These are phyloP conservation scores for Paraphaeosphaeria sporulosa DNA, from an alignment of 2,329 filamentous ascomycete genomes.

Conservation along the genomic window DNA sequence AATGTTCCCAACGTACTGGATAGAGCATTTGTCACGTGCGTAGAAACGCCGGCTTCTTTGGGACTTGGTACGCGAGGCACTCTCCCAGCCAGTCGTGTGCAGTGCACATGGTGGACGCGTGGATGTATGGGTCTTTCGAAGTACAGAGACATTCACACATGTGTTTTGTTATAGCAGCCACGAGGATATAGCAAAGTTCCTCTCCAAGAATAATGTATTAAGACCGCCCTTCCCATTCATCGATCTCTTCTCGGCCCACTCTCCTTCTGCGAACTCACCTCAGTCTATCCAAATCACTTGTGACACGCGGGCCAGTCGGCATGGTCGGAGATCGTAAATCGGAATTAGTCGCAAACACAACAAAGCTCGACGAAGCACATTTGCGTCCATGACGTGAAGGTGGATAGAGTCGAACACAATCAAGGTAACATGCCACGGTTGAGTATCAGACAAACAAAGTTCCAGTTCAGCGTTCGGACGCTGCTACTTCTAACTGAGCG, in stretches of 20 bases:
- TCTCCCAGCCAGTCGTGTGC: background rate
- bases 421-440: no score
- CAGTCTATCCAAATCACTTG: no score
- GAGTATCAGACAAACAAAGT: no score
- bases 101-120: background rate
- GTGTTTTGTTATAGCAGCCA: background rate
- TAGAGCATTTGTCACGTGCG: background rate
- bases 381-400: no score
- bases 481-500: no score
- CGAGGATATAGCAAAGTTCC: background rate
- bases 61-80: background rate
- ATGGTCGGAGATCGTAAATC: no score
- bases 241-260: background rate
- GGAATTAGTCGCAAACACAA: no score
- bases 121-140: background rate
- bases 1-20: background rate
- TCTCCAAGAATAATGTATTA: background rate
- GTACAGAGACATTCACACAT: background rate
- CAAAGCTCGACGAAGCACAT: no score
- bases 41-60: background rate
- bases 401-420: no score
- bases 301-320: no score
- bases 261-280: background rate
- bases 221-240: background rate
- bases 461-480: no score